Base-by-base conservation (phyloP, 2,329 filamentous ascomycete genomes). In the Elsinoe fawcettii region DNA sequence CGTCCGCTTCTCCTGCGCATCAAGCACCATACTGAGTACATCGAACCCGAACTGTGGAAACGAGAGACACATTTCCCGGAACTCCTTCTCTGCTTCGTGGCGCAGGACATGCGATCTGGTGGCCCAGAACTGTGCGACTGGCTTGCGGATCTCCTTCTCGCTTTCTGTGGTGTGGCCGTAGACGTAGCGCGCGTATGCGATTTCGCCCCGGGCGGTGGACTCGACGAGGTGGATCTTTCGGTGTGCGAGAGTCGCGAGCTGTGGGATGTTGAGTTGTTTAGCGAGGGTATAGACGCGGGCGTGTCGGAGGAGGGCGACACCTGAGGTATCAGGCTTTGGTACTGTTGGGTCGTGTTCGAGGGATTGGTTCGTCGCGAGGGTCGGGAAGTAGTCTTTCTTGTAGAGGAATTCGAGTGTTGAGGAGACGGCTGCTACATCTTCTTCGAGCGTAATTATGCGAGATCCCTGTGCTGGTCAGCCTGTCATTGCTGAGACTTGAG, bases 31-130 rank as follows among this genome's bases (percentile, higher is more conserved):
- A 63, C 83, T 90, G 60, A 96, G 81, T 57, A 97, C 88, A 71
- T 96, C 91, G 75, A 91, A 96, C 67, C 87, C 87, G 69, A 96
- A 96, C 69, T 95, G 87, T 16, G 91, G 91, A 69, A 85, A 90
- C 73, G 96, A 88, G 69, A 96, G 75, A 74, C 91, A 96, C 72
- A 96, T 82, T 46, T 80, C 72, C 70, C 85, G 84, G 80, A 96
- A 96, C 73, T 95, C 88, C 5, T 82, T 80, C 72, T 95, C 89
- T 36, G 90, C 89, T 72, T 95, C 89, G 71, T 91, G 80, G 16
- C 91, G 86, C 62, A 96, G 76, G 11, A 88, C 85, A 74, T 93
- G 90, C 59, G 82, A 85, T 60, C 88, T 80, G 47, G 82, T 86
- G 5, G 90, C 90, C 90, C 90, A 96, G 77, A 95, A 95, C 56